phyloP scores from a whole-genome alignment of 495 filamentous ascomycete species.

The Pyronema omphalodes region DNA sequence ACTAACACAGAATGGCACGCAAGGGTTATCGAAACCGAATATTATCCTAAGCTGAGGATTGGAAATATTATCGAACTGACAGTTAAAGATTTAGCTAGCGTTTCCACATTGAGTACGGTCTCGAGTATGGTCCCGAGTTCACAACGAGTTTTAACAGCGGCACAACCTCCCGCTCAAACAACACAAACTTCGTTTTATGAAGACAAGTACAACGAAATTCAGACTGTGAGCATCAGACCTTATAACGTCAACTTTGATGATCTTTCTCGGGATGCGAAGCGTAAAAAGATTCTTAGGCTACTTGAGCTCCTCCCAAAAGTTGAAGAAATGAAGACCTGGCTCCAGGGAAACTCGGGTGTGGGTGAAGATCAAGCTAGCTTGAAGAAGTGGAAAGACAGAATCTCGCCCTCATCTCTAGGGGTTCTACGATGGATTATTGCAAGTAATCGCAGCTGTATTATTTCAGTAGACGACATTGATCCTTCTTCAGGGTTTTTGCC shows the following conservation, averaged over 20 bases:
- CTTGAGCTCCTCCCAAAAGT: conserved; percentile 53
- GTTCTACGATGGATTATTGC: conserved; percentile 79
- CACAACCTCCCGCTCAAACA: not conserved
- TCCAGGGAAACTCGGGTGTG: conserved; percentile 27
- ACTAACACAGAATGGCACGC: conserved; percentile 24
- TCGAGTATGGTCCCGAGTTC: no score
- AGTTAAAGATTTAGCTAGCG: no score
- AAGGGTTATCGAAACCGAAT: conserved; percentile 26
- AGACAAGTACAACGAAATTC: not conserved
- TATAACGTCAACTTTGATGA: conserved; percentile 41
- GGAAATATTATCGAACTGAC: not conserved
- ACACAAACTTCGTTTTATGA: not conserved
- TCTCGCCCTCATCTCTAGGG: conserved; percentile 48
- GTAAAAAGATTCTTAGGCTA: conserved; percentile 35
- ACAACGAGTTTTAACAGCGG: no score
- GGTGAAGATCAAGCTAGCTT: conserved; percentile 30
- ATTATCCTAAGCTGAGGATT: conserved; percentile 24
- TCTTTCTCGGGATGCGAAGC: conserved; percentile 32
- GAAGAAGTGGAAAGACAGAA: conserved; percentile 38
- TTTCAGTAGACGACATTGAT: conserved; percentile 38
- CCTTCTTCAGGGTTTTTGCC: conserved; percentile 28
- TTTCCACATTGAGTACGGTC: no score
- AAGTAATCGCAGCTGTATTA: conserved; percentile 74
- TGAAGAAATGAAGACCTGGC: conserved; percentile 40
- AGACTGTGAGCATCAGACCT: conserved; percentile 9